Base-by-base conservation (phyloP, 148 eudicot genomes). In the Persicaria maculosa region DNA sequence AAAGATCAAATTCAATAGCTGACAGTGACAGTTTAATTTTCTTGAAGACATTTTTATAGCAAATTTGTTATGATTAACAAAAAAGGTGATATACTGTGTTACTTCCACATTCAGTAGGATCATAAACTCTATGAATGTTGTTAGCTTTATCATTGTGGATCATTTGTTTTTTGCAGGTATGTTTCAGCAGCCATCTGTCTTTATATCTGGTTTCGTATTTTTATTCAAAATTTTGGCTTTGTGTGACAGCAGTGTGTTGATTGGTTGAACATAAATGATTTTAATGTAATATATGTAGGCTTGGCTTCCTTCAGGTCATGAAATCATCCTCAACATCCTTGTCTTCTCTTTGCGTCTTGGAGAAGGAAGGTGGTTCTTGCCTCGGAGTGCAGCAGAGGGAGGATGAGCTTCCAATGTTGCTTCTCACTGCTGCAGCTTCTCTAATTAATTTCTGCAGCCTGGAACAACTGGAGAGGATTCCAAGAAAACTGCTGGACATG, bases 281-380 rank as follows among this genome's bases (percentile, higher is more conserved):
- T 31, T 5, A 65, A 55, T 75, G 74, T 81, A 77, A 83, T 79
- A 72, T 84, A 52, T 77, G 12, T 85, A 93, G 98, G 89, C 78
- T 85, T 79, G 84, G 80, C 76, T 85, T 91, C 61, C 75, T 86
- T 69, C 94, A 91, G 94, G 90, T 76, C 74, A 72, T 79, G 70
- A 84, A 79, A 71, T 65, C 82, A 31, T 74, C 82, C 78, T 76
- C 80, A 74, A 55, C 67, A 59, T 70, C 80, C 68, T 68, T 74
- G 47, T 68, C 79, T 65, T 81, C 78, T 74, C 54, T 86, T 43
- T 68, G 15, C 54, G 17, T 59, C 14, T 64, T 84, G 16, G 79
- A 83, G 65, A 76, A 76, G 17, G 75, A 74, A 71, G 79, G 77
- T 75, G 76, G 45, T 68, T 73, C 74, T 77, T 70, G 50, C 58